Percentiles rank a stretch among this genome's conserved stretches.
phyloP scores from a whole-genome alignment of 2,329 filamentous ascomycete species.

The Aspergillus hortae region DNA sequence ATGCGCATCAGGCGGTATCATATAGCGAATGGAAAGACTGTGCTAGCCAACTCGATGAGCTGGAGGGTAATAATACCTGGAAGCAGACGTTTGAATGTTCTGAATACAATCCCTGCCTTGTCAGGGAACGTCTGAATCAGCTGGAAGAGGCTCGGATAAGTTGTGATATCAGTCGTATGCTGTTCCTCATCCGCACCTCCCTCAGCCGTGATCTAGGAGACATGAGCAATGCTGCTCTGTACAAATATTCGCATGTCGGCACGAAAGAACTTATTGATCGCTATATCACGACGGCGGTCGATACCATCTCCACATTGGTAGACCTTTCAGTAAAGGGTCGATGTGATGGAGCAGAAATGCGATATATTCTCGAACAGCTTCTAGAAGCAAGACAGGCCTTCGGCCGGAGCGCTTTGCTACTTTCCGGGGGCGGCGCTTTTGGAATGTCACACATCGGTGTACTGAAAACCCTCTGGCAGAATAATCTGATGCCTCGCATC shows the following conservation, averaged over 20 bases:
- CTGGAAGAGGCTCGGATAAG: constrained; percentile 70
- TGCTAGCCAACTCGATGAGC: constrained; percentile 70
- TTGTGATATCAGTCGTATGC: constrained; percentile 71
- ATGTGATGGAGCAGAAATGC: constrained; percentile 55
- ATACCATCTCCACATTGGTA: constrained; percentile 69
- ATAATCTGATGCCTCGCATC: constrained; percentile 73
- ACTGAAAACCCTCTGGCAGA: constrained; percentile 73
- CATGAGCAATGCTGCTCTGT: constrained; percentile 79
- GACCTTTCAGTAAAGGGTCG: constrained; percentile 54
- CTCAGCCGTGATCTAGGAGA: constrained; percentile 77
- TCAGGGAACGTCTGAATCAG: constrained; percentile 66
- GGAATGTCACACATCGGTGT: constrained; percentile 92
- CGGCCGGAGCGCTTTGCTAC: constrained; percentile 75
- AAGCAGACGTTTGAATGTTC: constrained; percentile 64
- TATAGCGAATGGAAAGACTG: constrained; percentile 71
- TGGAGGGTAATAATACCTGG: constrained; percentile 81
- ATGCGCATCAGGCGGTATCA: constrained; percentile 56
- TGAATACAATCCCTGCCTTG: constrained; percentile 68
- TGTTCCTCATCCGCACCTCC: constrained; percentile 75
- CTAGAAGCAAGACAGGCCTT: constrained; percentile 73
- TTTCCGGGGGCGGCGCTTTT: constrained; percentile 84
- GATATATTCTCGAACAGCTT: constrained; percentile 63
- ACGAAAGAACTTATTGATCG: constrained; percentile 84
- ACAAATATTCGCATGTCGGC: constrained; percentile 78
- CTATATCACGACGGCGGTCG: constrained; percentile 76